phyloP scores from a whole-genome alignment of 306 rosid genomes.

The Quercus parvula region DNA sequence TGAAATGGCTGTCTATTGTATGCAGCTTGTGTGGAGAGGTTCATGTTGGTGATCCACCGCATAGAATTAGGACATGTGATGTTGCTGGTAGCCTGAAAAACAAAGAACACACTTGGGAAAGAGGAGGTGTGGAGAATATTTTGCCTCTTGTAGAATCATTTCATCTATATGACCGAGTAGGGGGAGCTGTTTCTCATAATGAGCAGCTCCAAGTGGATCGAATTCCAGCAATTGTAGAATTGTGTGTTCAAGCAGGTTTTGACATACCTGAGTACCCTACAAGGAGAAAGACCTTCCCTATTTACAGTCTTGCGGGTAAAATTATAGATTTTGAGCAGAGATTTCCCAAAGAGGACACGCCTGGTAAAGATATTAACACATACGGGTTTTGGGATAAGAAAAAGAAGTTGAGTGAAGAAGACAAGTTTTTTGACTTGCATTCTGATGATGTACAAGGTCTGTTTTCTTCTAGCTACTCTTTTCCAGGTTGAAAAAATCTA shows the following conservation, averaged over 20 bases:
- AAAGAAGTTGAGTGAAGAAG: conserved; percentile 17
- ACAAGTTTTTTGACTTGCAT: conserved; percentile 24
- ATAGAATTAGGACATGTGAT: conserved; percentile 64
- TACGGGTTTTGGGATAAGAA: conserved; percentile 48
- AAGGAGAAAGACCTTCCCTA: conserved; percentile 61
- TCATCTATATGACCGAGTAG: conserved; percentile 65
- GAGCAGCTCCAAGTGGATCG: conserved; percentile 64
- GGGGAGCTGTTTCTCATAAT: conserved; percentile 68
- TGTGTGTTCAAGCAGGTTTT: conserved; percentile 69
- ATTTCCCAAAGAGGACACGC: conserved; percentile 43
- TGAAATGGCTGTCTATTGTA: conserved; percentile 9
- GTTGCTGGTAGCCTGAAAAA: conserved; percentile 53
- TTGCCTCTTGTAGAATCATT: conserved; percentile 59
- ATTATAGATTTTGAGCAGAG: conserved; percentile 63
- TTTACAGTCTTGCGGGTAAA: conserved; percentile 60
- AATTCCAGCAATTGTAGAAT: conserved; percentile 66
- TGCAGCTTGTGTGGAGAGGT: conserved; percentile 63
- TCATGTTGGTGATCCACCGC: conserved; percentile 70
- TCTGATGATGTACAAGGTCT: conserved; percentile 49
- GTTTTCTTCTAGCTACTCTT: conserved; percentile 2
- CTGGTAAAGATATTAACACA: conserved; percentile 42
- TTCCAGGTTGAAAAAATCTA: neutral
- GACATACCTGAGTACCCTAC: conserved; percentile 61
- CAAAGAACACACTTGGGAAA: conserved; percentile 66
- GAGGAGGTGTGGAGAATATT: conserved; percentile 51